Conservation (phyloP, 768 basidiomycete genomes). For the Lentinula raphanica region DNA sequence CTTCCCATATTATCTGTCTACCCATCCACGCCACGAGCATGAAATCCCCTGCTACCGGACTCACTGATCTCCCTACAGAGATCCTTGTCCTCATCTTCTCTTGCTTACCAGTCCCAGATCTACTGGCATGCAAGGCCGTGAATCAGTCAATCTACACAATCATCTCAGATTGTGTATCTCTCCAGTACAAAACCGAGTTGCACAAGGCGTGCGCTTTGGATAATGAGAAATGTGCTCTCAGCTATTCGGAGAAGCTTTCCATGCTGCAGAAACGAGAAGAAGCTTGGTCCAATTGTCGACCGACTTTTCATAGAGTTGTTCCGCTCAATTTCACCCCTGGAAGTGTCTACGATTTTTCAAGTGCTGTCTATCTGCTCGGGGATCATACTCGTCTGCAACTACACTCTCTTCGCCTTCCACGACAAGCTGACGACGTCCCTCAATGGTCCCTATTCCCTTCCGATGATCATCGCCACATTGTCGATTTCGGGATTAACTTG, state of each 20-base stretch:
- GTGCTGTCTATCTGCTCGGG: constrained; percentile 36
- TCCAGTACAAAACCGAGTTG: constrained; percentile 29
- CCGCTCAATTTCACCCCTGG: constrained; percentile 23
- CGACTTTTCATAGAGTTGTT: constrained; percentile 21
- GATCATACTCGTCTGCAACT: constrained; percentile 17
- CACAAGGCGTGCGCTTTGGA: constrained; percentile 21
- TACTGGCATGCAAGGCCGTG: constrained; percentile 18
- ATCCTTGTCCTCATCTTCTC: constrained; percentile 25
- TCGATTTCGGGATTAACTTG: constrained; percentile 39
- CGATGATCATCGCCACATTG: constrained; percentile 21
- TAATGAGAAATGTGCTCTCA: constrained; percentile 21
- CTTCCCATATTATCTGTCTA: no score
- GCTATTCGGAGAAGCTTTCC: constrained; percentile 21
- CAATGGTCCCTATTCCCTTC: constrained; percentile 25
- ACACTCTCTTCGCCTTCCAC: constrained; percentile 30
- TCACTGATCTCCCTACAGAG: constrained; percentile 24
- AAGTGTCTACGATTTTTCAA: constrained; percentile 39
- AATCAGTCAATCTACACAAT: constrained; percentile 19
- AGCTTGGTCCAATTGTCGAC: constrained; percentile 25
- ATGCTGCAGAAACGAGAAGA: constrained; percentile 21
- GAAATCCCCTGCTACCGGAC: not conserved
- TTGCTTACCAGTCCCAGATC: constrained; percentile 19
- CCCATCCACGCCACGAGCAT: not conserved
- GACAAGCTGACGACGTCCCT: constrained; percentile 15
- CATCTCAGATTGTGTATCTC: constrained; percentile 20